Conservation (phyloP, 2,329 filamentous ascomycete genomes). For the Apiospora pterosperma region DNA sequence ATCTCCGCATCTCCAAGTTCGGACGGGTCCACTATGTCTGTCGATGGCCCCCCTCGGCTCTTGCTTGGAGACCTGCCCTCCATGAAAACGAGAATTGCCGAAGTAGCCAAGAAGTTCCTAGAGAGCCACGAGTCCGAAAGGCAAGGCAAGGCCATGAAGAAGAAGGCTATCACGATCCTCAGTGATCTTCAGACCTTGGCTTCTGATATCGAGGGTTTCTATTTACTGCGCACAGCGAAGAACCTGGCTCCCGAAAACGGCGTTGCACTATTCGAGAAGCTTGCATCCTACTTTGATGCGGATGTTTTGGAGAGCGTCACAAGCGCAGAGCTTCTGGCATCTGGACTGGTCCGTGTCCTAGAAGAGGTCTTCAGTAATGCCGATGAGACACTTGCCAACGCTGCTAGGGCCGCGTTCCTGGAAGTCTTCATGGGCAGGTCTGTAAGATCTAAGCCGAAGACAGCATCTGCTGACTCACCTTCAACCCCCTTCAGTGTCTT, state of each 20-base stretch:
- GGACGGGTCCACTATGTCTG: slow-evolving; percentile 61
- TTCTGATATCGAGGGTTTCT: slow-evolving; percentile 67
- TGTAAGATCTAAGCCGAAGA: slow-evolving; percentile 63
- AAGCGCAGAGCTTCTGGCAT: slow-evolving; percentile 89
- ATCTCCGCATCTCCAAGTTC: slow-evolving; percentile 69
- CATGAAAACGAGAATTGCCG: slow-evolving; percentile 69
- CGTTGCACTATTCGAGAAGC: slow-evolving; percentile 64
- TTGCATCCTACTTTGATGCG: slow-evolving; percentile 83
- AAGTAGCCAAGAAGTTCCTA: slow-evolving; percentile 78
- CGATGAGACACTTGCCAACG: slow-evolving; percentile 55
- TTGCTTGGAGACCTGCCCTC: slow-evolving; percentile 48
- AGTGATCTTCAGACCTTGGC: slow-evolving; percentile 69
- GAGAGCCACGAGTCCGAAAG: slow-evolving; percentile 77
- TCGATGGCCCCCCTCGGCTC: slow-evolving; percentile 51
- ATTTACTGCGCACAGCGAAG: slow-evolving; percentile 51
- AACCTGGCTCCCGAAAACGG: slow-evolving; percentile 49
- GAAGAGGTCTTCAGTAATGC: slow-evolving; percentile 77
- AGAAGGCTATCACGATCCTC: slow-evolving; percentile 75
- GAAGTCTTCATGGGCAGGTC: slow-evolving; percentile 85
- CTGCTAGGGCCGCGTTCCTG: slow-evolving; percentile 79
- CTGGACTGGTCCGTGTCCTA: slow-evolving; percentile 81
- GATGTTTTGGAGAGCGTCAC: slow-evolving; percentile 91
- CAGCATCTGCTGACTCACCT: slow-evolving; percentile 63
- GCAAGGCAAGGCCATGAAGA: slow-evolving; percentile 67
- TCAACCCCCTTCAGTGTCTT: slow-evolving; percentile 86